Conservation (phyloP, 352 stramenopile genomes). For the Globisporangium megalacanthum region DNA sequence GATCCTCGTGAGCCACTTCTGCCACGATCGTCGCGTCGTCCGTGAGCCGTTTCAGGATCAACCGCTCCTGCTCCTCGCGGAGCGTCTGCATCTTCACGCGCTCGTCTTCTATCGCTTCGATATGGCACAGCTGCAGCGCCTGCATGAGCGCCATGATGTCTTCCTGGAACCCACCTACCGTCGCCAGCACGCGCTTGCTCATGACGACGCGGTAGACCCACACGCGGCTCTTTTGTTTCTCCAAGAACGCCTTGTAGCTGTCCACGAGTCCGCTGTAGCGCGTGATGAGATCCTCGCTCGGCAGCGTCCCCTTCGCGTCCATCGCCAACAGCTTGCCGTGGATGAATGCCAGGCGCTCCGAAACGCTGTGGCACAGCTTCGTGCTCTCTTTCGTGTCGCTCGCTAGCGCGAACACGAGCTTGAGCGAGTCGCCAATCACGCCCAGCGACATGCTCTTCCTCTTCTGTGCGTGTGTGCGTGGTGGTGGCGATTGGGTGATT, state of each 20-base stretch:
- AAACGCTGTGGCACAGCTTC: background rate
- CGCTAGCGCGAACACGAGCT: background rate
- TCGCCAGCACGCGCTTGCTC: background rate
- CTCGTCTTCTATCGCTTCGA: background rate
- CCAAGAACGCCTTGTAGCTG: background rate
- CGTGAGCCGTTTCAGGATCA: background rate
- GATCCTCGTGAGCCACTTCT: background rate
- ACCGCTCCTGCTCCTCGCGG: background rate
- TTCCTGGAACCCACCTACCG: background rate
- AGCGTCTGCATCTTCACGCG: background rate
- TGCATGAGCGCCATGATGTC: background rate
- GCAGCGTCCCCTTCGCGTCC: background rate
- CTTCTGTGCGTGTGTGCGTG: too few species aligned
- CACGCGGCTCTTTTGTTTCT: background rate
- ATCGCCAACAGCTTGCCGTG: background rate
- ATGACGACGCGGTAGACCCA: constrained; percentile 1
- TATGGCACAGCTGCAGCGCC: background rate
- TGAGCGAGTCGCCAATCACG: too few species aligned
- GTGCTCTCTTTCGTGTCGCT: constrained; percentile 1
- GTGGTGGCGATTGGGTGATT: too few species aligned
- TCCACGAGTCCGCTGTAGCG: background rate
- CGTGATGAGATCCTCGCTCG: background rate
- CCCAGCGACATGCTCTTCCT: too few species aligned
- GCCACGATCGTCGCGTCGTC: constrained; percentile 1
- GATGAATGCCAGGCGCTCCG: background rate